A percentile compares a stretch with the other conserved stretches of the same genome.
Conservation (phyloP, 805 yeast species). For the Myxozyma vanderwaltii region DNA sequence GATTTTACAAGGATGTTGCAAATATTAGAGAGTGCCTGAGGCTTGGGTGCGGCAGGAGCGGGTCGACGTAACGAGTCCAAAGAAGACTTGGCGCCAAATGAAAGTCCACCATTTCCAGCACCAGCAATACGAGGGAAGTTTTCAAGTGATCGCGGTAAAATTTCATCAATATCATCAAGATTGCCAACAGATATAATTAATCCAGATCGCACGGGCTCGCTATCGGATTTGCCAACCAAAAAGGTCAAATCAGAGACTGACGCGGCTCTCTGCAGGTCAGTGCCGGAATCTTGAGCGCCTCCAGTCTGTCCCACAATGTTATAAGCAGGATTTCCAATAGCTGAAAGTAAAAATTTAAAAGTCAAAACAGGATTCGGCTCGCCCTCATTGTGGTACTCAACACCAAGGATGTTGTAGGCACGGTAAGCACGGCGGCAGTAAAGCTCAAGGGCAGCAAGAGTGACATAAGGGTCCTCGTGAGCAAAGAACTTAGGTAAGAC, state of each 20-base stretch:
- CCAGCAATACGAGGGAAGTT: constrained; percentile 55
- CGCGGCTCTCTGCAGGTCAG: constrained; percentile 67
- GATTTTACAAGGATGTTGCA: constrained; percentile 76
- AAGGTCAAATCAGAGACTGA: constrained; percentile 91
- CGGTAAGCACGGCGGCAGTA: constrained; percentile 96
- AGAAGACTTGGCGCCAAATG: constrained; percentile 53
- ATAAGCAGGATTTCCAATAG: constrained; percentile 68
- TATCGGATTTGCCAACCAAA: constrained; percentile 66
- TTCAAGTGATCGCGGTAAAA: constrained; percentile 73
- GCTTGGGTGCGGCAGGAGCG: constrained; percentile 10
- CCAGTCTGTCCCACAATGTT: constrained; percentile 50
- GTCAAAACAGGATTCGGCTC: constrained; percentile 65
- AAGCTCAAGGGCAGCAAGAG: constrained; percentile 95
- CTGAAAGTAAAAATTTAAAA: constrained; percentile 87
- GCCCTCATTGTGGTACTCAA: constrained; percentile 58
- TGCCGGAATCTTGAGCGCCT: constrained; percentile 31
- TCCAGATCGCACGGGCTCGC: constrained; percentile 78
- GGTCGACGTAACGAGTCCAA: constrained; percentile 30
- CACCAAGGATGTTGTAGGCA: constrained; percentile 84
- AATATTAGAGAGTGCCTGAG: constrained; percentile 64
- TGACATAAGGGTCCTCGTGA: constrained; percentile 81
- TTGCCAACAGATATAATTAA: constrained; percentile 77
- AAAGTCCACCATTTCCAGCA: constrained; percentile 43
- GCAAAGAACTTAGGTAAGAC: constrained; percentile 89
- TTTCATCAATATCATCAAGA: constrained; percentile 87